Evolutionary conservation across 345 rosid species (phyloP), one percentile per base, ranked within the genome.

Genomic region (Salix purpurea): DNA sequence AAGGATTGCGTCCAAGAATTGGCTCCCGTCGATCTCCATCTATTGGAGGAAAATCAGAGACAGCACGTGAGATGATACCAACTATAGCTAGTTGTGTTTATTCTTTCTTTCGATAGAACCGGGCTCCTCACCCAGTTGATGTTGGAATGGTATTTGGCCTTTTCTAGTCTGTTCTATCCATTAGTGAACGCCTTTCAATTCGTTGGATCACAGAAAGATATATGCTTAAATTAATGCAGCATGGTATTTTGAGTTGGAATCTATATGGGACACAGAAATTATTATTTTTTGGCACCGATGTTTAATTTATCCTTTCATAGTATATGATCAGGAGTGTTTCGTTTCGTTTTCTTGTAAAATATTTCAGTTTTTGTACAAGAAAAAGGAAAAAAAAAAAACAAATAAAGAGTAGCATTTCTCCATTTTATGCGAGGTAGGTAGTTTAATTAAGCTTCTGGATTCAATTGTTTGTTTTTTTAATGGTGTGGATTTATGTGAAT

Each of bases 1-100:
- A 39, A 69, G 79, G 74, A 48, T 61, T 72, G 61, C 44, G 36
- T 71, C 77, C 34, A 71, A 15, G 64, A 67, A 70, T 39, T 54
- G 71, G 72, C 21, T n/a, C 28, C 65, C 65, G 0, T 32, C 34
- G 34, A 37, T 71, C 52, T 37, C 39, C 16, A 26, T 8, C 1
- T 54, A 56, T 70, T 42, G 16, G 39, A 3, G 69, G 61, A 23
- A 69, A 18, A 73, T 28, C 42, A 48, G 69, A 61, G 46, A 79
- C 48, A 70, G 14, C 21, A 4, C 32, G 21, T 28, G 28, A 0
- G 39, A 65, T 39, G 65, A 72, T 66, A 26, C 42, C 56, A 71
- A 30, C 66, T 21, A 13, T 56, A 24, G 73, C 73, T 10, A 67
- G 50, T 32, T 60, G 74, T 73, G 70, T 8, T 32, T 39, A 68